phyloP scores from a whole-genome alignment of 768 basidiomycete species.

The Lactifluus hygrophoroides region DNA sequence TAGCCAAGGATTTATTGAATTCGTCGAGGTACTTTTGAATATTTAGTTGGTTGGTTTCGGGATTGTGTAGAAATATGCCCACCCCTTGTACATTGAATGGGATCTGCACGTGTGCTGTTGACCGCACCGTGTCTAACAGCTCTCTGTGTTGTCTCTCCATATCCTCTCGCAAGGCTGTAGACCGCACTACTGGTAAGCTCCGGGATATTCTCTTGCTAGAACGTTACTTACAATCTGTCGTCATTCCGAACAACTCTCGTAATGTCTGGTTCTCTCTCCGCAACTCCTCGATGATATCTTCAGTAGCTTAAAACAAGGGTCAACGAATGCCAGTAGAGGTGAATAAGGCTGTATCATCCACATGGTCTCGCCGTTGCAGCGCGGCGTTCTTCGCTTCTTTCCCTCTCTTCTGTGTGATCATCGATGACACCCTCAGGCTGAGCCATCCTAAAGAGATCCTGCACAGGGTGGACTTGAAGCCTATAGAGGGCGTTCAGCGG shows the following conservation, averaged over 20 bases:
- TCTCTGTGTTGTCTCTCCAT: slow-evolving; percentile 56
- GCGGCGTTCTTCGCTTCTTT: slow-evolving; percentile 40
- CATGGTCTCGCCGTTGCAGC: slow-evolving; percentile 49
- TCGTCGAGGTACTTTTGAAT: slow-evolving; percentile 67
- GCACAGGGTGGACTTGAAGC: too few species aligned
- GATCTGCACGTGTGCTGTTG: slow-evolving; percentile 67
- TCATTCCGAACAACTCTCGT: slow-evolving; percentile 42
- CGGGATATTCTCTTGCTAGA: not conserved
- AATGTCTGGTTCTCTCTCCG: slow-evolving; percentile 52
- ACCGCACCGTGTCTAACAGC: slow-evolving; percentile 55
- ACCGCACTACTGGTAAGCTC: not conserved
- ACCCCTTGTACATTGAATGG: slow-evolving; percentile 81
- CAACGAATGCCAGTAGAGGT: slow-evolving; percentile 18
- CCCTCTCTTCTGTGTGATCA: slow-evolving; percentile 45
- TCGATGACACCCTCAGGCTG: slow-evolving; percentile 46
- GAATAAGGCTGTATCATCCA: slow-evolving; percentile 25
- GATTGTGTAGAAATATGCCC: too few species aligned
- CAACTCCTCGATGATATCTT: slow-evolving; percentile 53
- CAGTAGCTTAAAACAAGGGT: slow-evolving; percentile 39
- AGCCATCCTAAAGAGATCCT: slow-evolving; percentile 54
- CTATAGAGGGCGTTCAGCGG: too few species aligned
- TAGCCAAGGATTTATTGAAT: slow-evolving; percentile 76
- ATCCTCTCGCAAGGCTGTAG: slow-evolving; percentile 59
- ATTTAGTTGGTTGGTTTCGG: not conserved
- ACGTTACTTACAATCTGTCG: slow-evolving; percentile 48